Evolutionary conservation across 805 yeast species (phyloP), one percentile per base, ranked within the genome.

Genomic region (Ogataea paradorogensis): DNA sequence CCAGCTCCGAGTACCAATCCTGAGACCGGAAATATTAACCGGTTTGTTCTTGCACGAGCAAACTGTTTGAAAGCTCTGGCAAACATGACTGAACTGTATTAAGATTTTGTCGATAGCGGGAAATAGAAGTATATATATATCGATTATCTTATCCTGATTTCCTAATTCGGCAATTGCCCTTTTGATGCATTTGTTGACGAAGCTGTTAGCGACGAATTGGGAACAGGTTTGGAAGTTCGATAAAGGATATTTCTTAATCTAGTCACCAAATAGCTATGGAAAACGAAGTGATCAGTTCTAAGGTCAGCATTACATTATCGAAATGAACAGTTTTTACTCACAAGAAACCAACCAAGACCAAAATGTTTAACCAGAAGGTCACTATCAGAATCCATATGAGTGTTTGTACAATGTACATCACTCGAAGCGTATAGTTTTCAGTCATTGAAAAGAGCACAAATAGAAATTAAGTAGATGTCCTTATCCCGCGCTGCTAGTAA

Each of bases 81-180:
- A 23, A 38, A 31, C 42, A 38, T 38, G 24, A 10, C 3, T 5
- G 5, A 26, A 20, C 7, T 22, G 23, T 7, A 15, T 4, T 4
- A 16, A 24, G 27, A 9, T 5, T 23, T 23, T 9, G 10, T 9
- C 25, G 7, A 23, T 9, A 9, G 24, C 9, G 7, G 24, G 24
- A 21, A 21, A n/a, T n/a, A n/a, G n/a, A n/a, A n/a, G n/a, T 21
- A 21, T 21, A 7, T 23, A 5, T 23, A 23, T 11, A 9, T 23
- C 25, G 10, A 9, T 38, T 35, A 35, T 41, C 45, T 37, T 35
- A 40, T 40, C 40, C 37, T 18, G 11, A 11, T 22, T 42, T 38
- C 49, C 49, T 29, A 31, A 42, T 39, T 38, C 11, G 47, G 47
- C n/a, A 42, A 18, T 38, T 31, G 47, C 39, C 34, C 40, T 21